Conservation (phyloP, 805 yeast genomes). For the Myxozyma kluyveri region DNA sequence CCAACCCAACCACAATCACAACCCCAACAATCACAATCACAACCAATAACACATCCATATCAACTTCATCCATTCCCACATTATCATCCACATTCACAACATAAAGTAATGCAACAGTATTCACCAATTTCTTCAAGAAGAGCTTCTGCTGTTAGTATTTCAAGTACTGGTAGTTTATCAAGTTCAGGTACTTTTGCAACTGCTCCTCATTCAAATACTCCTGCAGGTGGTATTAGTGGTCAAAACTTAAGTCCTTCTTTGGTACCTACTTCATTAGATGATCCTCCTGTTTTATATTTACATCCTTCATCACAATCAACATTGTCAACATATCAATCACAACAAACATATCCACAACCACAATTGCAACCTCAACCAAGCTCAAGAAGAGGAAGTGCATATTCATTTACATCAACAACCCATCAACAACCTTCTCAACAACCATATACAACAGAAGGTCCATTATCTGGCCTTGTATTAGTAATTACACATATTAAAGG, state of each 20-base stretch:
- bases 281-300: slow-evolving; percentile 3
- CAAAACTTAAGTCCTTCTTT: no score
- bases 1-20: slow-evolving; percentile 3
- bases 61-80: slow-evolving; percentile 25
- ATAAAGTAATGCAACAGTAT: slow-evolving; percentile 25
- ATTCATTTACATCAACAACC: no score
- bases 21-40: neutral
- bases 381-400: no score
- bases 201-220: no score
- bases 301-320: neutral
- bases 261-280: no score
- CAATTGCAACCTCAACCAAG: neutral
- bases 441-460: no score
- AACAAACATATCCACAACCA: neutral
- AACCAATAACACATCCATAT: slow-evolving; percentile 14
- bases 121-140: slow-evolving; percentile 27
- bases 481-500: slow-evolving; percentile 28
- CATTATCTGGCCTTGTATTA: slow-evolving; percentile 25
- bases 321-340: neutral
- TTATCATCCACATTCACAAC: slow-evolving; percentile 18
- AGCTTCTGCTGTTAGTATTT: slow-evolving; percentile 19
- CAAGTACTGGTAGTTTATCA: slow-evolving; percentile 8
- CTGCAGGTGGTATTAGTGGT: no score
- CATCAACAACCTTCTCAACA: no score
- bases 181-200: no score